These are phyloP conservation scores for Fusarium citri DNA, from an alignment of 2,329 filamentous ascomycete species.

Conservation along the genomic window DNA sequence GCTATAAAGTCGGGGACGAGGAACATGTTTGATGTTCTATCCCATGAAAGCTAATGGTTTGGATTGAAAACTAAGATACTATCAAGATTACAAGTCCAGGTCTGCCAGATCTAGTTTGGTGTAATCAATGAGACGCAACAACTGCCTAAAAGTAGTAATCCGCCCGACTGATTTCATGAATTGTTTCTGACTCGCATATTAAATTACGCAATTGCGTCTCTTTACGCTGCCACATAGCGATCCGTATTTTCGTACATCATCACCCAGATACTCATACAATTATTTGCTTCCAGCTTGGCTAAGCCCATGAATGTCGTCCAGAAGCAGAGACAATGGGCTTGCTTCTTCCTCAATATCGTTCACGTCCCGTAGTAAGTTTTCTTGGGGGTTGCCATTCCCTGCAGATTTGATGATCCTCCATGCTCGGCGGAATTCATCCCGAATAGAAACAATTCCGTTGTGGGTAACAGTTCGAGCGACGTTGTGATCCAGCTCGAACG, in stretches of 20 bases:
- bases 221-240: slow-evolving; percentile 18
- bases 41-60: slow-evolving; percentile 21
- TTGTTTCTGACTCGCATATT: neutral
- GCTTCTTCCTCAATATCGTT: slow-evolving; percentile 47
- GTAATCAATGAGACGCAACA: neutral
- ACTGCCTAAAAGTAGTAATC: neutral
- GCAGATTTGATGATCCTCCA: slow-evolving; percentile 74
- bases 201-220: neutral
- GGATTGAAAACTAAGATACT: neutral
- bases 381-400: slow-evolving; percentile 55
- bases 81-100: neutral
- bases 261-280: slow-evolving; percentile 25
- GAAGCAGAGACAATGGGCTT: slow-evolving; percentile 43
- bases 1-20: slow-evolving; percentile 12
- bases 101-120: neutral
- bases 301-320: slow-evolving; percentile 53
- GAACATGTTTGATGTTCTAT: slow-evolving; percentile 45
- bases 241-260: slow-evolving; percentile 21
- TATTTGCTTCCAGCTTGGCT: slow-evolving; percentile 10
- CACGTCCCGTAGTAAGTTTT: slow-evolving; percentile 67
- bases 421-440: slow-evolving; percentile 85
- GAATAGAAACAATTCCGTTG: slow-evolving; percentile 81
- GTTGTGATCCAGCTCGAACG: slow-evolving; percentile 89
- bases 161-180: neutral
- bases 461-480: slow-evolving; percentile 88